These are phyloP conservation scores for Aspergillus fructus DNA, from an alignment of 2,329 filamentous ascomycete genomes.

Conservation along the genomic window DNA sequence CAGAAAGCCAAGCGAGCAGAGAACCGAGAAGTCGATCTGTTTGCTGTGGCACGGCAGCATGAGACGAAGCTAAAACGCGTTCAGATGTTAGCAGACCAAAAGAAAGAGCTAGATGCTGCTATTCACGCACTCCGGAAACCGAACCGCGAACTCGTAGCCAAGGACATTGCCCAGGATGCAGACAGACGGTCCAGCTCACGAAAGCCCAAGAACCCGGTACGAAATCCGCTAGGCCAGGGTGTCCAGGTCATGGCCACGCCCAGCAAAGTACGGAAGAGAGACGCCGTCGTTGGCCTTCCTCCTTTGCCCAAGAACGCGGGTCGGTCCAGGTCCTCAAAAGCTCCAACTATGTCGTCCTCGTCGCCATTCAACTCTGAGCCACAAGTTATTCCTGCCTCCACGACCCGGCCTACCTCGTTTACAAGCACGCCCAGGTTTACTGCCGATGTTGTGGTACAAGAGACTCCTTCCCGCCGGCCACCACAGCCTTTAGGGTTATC, in stretches of 20 bases:
- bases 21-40: conserved; percentile 51
- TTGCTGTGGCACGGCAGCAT: conserved; percentile 44
- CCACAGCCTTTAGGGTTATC: conserved; percentile 23
- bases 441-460: conserved; percentile 29
- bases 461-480: conserved; percentile 41
- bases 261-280: conserved; percentile 36
- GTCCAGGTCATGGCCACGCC: conserved; percentile 53
- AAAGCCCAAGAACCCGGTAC: conserved; percentile 42
- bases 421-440: conserved; percentile 20
- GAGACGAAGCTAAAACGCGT: conserved; percentile 49
- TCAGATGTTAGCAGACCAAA: conserved; percentile 46
- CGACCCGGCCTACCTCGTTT: conserved; percentile 27
- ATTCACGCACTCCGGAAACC: conserved; percentile 49
- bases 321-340: conserved; percentile 25
- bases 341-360: conserved; percentile 9
- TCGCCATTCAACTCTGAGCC: conserved; percentile 30
- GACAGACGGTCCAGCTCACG: conserved; percentile 39
- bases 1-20: conserved; percentile 46
- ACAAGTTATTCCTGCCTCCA: conserved; percentile 33
- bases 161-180: conserved; percentile 45
- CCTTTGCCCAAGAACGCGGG: conserved; percentile 26
- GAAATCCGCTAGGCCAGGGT: conserved; percentile 42
- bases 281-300: conserved; percentile 27
- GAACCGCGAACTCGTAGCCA: conserved; percentile 47
- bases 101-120: conserved; percentile 49